phyloP scores from a whole-genome alignment of 23 red algal genomes.

The Chondrus crispus region DNA sequence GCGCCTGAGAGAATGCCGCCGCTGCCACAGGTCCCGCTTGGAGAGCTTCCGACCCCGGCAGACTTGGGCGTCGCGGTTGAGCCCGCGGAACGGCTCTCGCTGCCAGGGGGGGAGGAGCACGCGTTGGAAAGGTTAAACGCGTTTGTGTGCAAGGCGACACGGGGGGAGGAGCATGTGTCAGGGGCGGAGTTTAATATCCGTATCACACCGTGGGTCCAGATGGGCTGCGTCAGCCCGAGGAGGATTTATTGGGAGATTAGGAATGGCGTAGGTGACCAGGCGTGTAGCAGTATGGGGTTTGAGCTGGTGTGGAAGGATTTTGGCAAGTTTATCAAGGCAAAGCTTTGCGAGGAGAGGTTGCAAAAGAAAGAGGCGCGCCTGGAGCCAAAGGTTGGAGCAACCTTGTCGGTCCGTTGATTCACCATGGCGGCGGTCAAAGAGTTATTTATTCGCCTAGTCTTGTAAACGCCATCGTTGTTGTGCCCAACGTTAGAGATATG shows the following conservation, averaged over 20 bases:
- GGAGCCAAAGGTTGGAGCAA: no score
- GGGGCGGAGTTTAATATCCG: slow-evolving; percentile 85
- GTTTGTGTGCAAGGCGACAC: slow-evolving; percentile 48
- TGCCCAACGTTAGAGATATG: no score
- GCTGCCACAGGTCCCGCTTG: slow-evolving; percentile 50
- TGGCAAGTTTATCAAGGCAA: slow-evolving; percentile 80
- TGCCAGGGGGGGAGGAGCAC: slow-evolving; percentile 81
- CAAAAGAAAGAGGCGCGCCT: no score
- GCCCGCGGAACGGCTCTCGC: not conserved
- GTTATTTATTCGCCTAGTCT: no score
- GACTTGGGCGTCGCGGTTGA: slow-evolving; percentile 67
- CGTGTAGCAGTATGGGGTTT: slow-evolving; percentile 57
- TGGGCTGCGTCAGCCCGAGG: slow-evolving; percentile 87
- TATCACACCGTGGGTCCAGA: slow-evolving; percentile 90
- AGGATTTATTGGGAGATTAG: slow-evolving; percentile 47
- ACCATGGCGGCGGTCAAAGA: no score
- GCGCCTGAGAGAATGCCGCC: slow-evolving; percentile 38
- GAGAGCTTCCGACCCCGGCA: slow-evolving; percentile 75
- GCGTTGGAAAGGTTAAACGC: slow-evolving; percentile 60
- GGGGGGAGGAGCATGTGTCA: slow-evolving; percentile 31
- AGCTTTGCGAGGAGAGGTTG: no score
- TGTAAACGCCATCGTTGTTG: no score
- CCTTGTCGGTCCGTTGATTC: no score
- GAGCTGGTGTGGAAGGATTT: slow-evolving; percentile 97
- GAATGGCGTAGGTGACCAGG: not conserved